phyloP scores from a whole-genome alignment of 2,329 filamentous ascomycete species.

The Alternaria postmessia region DNA sequence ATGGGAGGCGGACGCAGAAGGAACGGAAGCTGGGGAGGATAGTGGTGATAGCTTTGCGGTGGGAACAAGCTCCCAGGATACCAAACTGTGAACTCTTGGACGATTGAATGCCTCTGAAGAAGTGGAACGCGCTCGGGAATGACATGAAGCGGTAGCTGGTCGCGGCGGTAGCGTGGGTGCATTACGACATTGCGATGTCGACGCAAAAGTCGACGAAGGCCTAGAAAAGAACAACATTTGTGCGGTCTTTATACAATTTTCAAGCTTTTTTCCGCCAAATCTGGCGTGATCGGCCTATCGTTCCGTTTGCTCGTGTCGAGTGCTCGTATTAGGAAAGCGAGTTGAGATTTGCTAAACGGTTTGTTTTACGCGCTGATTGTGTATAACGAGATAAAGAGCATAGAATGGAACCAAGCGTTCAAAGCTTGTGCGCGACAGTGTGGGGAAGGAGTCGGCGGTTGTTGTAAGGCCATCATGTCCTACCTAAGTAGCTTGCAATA shows the following conservation, averaged over 20 bases:
- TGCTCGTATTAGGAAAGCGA: not conserved
- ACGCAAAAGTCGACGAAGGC: not conserved
- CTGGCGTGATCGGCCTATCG: not conserved
- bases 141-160: not conserved
- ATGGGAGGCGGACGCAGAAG: not conserved
- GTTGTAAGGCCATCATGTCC: not conserved
- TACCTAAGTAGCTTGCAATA: not conserved
- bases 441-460: not conserved
- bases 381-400: not conserved
- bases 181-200: not conserved
- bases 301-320: not conserved
- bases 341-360: not conserved
- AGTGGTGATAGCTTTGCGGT: not conserved
- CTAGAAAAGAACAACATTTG: not conserved
- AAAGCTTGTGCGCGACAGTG: not conserved
- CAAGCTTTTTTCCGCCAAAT: not conserved
- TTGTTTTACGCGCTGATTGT: not conserved
- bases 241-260: not conserved
- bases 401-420: not conserved
- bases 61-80: not conserved
- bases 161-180: not conserved
- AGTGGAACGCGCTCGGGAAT: not conserved
- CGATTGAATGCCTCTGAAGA: not conserved
- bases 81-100: not conserved
- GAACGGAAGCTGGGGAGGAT: not conserved